Conservation (phyloP, 371 early-diverging fungal genomes). For the Dipsacomyces acuminosporus region DNA sequence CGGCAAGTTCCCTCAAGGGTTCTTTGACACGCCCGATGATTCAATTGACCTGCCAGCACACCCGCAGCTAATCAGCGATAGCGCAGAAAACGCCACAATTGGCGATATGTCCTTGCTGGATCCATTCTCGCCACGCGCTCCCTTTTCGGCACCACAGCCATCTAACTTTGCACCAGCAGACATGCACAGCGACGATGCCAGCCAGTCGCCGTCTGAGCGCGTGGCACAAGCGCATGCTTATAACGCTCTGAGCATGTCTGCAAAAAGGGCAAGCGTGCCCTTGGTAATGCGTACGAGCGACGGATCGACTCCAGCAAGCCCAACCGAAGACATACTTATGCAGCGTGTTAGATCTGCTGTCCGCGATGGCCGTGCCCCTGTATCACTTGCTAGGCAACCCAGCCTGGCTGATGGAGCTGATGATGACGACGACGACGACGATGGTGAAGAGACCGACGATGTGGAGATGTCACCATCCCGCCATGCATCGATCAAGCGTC, state of each 20-base stretch:
- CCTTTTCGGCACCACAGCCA: not conserved
- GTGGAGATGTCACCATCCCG: constrained; percentile 34
- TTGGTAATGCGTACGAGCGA: not conserved
- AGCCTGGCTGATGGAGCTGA: not conserved
- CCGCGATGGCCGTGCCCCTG: not conserved
- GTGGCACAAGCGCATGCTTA: constrained; percentile 18
- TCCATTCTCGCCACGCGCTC: constrained; percentile 18
- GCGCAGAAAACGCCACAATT: no score
- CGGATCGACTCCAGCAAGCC: constrained; percentile 2
- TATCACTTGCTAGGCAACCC: no score
- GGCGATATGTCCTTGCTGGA: constrained; percentile 4
- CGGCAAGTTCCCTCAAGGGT: constrained; percentile 21
- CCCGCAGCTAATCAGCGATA: not conserved
- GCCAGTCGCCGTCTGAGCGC: constrained; percentile 16
- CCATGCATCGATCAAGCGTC: constrained; percentile 26
- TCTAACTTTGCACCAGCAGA: not conserved
- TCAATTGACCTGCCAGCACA: constrained; percentile 1
- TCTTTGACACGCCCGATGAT: constrained; percentile 23
- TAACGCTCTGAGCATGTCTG: constrained; percentile 5
- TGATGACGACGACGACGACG: not conserved
- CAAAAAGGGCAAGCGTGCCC: not conserved
- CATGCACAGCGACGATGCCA: not conserved
- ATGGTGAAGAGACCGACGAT: constrained; percentile 13
- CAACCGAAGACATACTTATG: constrained; percentile 2
- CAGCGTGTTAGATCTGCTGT: not conserved